Evolutionary conservation across 345 rosid species (phyloP), one percentile per base, ranked within the genome.

Genomic region (Melastoma malabathricum): DNA sequence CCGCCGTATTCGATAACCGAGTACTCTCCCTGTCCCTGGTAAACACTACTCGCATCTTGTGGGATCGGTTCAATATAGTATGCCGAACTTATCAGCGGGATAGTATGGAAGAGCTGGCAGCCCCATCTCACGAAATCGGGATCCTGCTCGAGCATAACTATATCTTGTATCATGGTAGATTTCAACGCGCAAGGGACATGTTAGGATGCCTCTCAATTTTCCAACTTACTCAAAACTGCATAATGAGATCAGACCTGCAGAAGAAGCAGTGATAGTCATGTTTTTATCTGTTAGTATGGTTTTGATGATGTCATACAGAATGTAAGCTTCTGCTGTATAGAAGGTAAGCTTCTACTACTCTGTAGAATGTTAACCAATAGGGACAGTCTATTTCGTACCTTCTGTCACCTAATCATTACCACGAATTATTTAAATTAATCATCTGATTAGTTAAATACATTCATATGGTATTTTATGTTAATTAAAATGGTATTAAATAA

Each of bases 101-200:
- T 74, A 56, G 70, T 68, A 16, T 83, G 82, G 54, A 90, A 82
- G 65, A 92, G 25, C 10, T 54, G 56, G 51, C 52, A 68, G 59
- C 78, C 67, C 98, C 98, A 86, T 55, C 76, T 63, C 55, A 66
- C 7, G 22, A 68, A 54, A 43, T 75, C 78, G 18, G 77, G 68
- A 52, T 73, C 83, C 48, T 77, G 81, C 56, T 72, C 85, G 18
- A 68, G 55, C 47, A 56, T 69, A 50, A 59, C 68, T 71, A 68
- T 70, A 27, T 63, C 48, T 14, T 52, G 51, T 16, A 54, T 12
- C 15, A 19, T 19, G 0, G 58, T 16, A 55, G 20, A 44, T 3
- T 31, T 44, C 20, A 10, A 46, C 16, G 18, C 31, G 10, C 41
- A 39, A 4, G 20, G 25, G 25, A 22, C 25, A 22, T 4, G 25